Percentiles rank a stretch among this genome's conserved stretches.
Conservation (phyloP, 257 asterid genomes). For the Capsicum rhomboideum region DNA sequence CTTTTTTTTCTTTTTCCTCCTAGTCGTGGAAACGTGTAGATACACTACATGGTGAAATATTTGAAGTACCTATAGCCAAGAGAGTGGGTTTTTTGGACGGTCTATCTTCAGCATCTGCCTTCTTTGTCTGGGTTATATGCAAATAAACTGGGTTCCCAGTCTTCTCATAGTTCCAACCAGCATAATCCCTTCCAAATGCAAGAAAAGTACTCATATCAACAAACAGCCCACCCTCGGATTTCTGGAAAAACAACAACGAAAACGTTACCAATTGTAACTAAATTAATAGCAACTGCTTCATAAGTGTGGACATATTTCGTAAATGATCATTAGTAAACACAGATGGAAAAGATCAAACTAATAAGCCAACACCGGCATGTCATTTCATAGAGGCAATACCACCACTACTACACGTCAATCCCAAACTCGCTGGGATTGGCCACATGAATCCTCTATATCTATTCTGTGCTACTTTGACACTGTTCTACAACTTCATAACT, state of each 20-base stretch:
- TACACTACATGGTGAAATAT: neutral
- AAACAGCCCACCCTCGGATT: constrained; percentile 79
- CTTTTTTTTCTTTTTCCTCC: neutral
- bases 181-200: constrained; percentile 91
- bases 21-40: neutral
- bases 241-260: constrained; percentile 34
- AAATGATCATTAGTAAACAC: neutral
- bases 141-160: constrained; percentile 79
- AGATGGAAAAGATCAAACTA: neutral
- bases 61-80: constrained; percentile 75
- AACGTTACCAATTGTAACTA: neutral
- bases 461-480: neutral
- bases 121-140: constrained; percentile 66
- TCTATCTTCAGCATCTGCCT: constrained; percentile 73
- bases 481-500: neutral
- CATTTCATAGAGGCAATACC: neutral
- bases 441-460: neutral
- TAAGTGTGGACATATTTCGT: neutral
- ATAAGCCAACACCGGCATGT: neutral
- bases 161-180: constrained; percentile 87
- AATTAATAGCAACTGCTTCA: neutral
- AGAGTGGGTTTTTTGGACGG: constrained; percentile 93
- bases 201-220: constrained; percentile 88
- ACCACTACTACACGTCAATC: neutral
- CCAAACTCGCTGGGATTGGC: neutral